Conservation (phyloP, 2,329 filamentous ascomycete genomes). For the Cercospora janseana region DNA sequence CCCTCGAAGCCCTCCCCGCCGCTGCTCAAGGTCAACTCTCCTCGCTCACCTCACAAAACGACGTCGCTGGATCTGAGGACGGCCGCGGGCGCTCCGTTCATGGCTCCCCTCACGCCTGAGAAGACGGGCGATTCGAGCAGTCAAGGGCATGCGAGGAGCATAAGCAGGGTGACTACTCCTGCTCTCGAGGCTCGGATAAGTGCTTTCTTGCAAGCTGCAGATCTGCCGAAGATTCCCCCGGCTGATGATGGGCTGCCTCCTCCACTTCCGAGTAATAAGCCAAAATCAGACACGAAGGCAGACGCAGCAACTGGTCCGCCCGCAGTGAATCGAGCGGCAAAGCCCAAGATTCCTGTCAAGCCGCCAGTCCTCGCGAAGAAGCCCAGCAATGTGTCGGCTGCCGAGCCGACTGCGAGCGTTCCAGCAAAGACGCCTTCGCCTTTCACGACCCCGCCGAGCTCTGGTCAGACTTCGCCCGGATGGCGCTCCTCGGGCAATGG, state of each 20-base stretch:
- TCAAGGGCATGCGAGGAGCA: conserved; percentile 38
- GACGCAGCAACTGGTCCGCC: conserved; percentile 55
- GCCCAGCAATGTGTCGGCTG: conserved; percentile 34
- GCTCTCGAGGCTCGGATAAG: conserved; percentile 42
- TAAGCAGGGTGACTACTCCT: conserved; percentile 45
- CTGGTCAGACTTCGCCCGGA: conserved; percentile 55
- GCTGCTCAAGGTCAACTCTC: conserved; percentile 67
- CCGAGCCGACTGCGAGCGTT: conserved; percentile 41
- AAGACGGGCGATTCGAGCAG: conserved; percentile 32
- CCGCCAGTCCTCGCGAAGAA: conserved; percentile 29
- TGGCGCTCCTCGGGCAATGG: not conserved
- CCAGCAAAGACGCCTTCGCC: conserved; percentile 63
- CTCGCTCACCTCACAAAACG: conserved; percentile 58
- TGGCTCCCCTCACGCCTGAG: conserved; percentile 26
- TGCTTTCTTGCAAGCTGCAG: conserved; percentile 35
- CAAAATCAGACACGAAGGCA: conserved; percentile 14
- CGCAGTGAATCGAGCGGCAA: conserved; percentile 76
- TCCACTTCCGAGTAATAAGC: conserved; percentile 4
- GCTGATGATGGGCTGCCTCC: conserved; percentile 4
- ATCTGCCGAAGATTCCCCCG: conserved; percentile 14
- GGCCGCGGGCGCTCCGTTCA: conserved; percentile 12
- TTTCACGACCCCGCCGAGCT: conserved; percentile 82
- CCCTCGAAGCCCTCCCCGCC: conserved; percentile 56
- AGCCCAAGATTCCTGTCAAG: conserved; percentile 61
- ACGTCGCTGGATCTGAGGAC: conserved; percentile 24